These are phyloP conservation scores for Elsinoe perseae DNA, from an alignment of 2,329 filamentous ascomycete genomes.

Conservation along the genomic window DNA sequence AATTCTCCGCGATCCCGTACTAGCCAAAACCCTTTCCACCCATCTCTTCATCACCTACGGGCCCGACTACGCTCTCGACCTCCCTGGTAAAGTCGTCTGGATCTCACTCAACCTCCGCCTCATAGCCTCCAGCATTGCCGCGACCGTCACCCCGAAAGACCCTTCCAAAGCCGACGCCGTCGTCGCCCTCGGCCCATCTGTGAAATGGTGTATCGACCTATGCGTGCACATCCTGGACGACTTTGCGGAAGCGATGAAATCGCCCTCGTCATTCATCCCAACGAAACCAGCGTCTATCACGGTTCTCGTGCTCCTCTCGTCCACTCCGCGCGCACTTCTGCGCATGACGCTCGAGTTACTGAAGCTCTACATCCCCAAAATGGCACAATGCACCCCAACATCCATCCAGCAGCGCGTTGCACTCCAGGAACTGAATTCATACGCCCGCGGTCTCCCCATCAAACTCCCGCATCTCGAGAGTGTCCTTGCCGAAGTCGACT, in stretches of 20 bases:
- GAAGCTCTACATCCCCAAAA: slow-evolving; percentile 22
- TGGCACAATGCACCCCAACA: slow-evolving; percentile 22
- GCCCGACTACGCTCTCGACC: slow-evolving; percentile 51
- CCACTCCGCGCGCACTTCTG: slow-evolving; percentile 65
- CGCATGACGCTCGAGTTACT: slow-evolving; percentile 60
- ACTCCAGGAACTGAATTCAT: not conserved
- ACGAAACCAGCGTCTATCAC: slow-evolving; percentile 22
- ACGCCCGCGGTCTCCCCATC: slow-evolving; percentile 38
- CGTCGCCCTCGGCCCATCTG: slow-evolving; percentile 62
- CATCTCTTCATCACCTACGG: slow-evolving; percentile 70
- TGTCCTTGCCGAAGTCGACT: slow-evolving; percentile 53
- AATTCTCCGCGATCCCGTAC: slow-evolving; percentile 61
- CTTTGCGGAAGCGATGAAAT: slow-evolving; percentile 30
- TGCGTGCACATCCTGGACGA: slow-evolving; percentile 50
- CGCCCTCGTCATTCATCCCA: not conserved
- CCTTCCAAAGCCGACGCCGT: slow-evolving; percentile 54
- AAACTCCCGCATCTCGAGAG: slow-evolving; percentile 40
- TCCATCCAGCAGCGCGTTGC: slow-evolving; percentile 45
- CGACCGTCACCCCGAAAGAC: slow-evolving; percentile 22
- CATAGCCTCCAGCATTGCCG: slow-evolving; percentile 31
- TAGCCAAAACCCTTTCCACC: slow-evolving; percentile 70
- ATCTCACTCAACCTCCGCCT: slow-evolving; percentile 67
- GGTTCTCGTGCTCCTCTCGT: slow-evolving; percentile 57
- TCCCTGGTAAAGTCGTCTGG: slow-evolving; percentile 68
- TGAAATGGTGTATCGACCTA: slow-evolving; percentile 69